phyloP scores from a whole-genome alignment of 2,329 filamentous ascomycete species.

The Paracamarosporium sp. region DNA sequence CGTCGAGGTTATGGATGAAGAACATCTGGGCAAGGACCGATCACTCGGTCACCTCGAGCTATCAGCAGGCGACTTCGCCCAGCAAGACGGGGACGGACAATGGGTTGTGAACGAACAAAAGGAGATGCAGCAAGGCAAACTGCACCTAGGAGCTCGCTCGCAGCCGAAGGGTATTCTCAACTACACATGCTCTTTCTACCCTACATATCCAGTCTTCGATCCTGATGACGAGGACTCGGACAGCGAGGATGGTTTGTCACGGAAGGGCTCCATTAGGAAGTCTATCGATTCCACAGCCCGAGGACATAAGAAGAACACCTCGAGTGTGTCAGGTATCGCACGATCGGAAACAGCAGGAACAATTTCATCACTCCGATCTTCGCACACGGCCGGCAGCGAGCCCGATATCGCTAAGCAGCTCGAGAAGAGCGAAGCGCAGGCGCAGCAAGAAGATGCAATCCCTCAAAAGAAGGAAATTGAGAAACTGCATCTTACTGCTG shows the following conservation, averaged over 20 bases:
- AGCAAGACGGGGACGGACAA: conserved; percentile 78
- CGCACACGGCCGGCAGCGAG: conserved; percentile 34
- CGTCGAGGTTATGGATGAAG: conserved; percentile 95
- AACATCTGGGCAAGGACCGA: conserved; percentile 89
- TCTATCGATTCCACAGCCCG: conserved; percentile 17
- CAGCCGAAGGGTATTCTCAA: conserved; percentile 79
- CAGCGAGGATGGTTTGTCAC: conserved; percentile 28
- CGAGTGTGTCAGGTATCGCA: conserved; percentile 25
- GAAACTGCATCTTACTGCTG: conserved; percentile 77
- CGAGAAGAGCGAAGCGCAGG: conserved; percentile 54
- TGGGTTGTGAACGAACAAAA: conserved; percentile 82
- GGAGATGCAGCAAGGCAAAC: conserved; percentile 67
- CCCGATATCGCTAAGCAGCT: conserved; percentile 54
- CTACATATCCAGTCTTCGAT: conserved; percentile 84
- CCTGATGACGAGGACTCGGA: conserved; percentile 77
- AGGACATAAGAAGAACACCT: conserved; percentile 25
- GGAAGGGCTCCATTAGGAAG: conserved; percentile 28
- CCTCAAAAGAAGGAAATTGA: conserved; percentile 66
- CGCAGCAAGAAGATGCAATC: conserved; percentile 54
- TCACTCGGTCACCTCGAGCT: conserved; percentile 84
- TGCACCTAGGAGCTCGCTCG: conserved; percentile 76
- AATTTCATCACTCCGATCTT: conserved; percentile 48
- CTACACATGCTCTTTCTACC: conserved; percentile 89
- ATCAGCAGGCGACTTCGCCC: conserved; percentile 77
- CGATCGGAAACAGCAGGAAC: conserved; percentile 48